Evolutionary conservation across 1,284 basidiomycete species (phyloP).

Genomic region (Phlebopus sp.): DNA sequence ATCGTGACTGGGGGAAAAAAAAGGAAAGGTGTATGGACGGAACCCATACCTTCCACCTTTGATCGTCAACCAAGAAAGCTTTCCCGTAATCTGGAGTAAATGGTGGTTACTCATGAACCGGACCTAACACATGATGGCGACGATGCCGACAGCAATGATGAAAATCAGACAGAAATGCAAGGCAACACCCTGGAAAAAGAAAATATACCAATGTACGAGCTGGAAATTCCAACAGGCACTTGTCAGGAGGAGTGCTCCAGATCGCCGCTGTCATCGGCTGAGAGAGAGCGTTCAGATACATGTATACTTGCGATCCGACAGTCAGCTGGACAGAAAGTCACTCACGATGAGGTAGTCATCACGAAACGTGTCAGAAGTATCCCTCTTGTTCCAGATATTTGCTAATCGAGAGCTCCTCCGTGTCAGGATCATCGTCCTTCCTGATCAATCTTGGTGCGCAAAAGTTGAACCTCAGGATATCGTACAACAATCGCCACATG

Average conservation of each 20-base stretch:
- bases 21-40: too few relatives aligned
- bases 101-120: slow-evolving; percentile 83
- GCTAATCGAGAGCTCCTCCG: slow-evolving; percentile 57
- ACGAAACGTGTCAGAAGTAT: slow-evolving; percentile 67
- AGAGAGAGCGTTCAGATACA: too few relatives aligned
- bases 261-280: slow-evolving; percentile 82
- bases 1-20: too few relatives aligned
- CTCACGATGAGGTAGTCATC: slow-evolving; percentile 76
- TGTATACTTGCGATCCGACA: too few relatives aligned
- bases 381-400: slow-evolving; percentile 72
- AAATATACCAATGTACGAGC: slow-evolving; percentile 66
- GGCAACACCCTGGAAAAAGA: too few relatives aligned
- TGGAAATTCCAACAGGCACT: slow-evolving; percentile 68
- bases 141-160: too few relatives aligned
- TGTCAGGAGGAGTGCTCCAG: slow-evolving; percentile 78
- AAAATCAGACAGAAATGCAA: too few relatives aligned
- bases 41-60: slow-evolving; percentile 63
- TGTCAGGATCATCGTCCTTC: slow-evolving; percentile 21
- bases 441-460: slow-evolving; percentile 49
- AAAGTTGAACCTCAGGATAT: slow-evolving; percentile 77
- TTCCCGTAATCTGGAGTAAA: too few relatives aligned
- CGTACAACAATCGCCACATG: slow-evolving; percentile 77
- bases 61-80: too few relatives aligned
- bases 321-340: too few relatives aligned
- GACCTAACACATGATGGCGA: slow-evolving; percentile 35